Percentiles rank a stretch among this genome's conserved stretches.
phyloP scores from a whole-genome alignment of 2,329 filamentous ascomycete genomes.

The Sclerotinia subarctica region DNA sequence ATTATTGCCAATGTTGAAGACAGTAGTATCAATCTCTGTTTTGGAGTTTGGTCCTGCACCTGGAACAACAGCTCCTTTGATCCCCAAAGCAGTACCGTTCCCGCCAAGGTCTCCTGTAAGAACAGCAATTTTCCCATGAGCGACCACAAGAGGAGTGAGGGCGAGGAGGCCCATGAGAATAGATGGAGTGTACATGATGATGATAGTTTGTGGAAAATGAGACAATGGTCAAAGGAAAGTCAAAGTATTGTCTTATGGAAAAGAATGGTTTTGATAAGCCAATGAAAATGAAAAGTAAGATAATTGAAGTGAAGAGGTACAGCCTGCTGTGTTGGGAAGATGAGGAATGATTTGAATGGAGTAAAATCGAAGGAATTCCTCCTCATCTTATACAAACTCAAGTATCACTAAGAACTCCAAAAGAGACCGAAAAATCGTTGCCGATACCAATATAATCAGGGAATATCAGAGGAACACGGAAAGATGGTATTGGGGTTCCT shows the following conservation, averaged over 20 bases:
- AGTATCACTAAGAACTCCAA: not conserved
- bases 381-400: not conserved
- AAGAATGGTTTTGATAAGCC: not conserved
- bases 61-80: constrained; percentile 43
- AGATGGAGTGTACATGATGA: constrained; percentile 1
- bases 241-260: not conserved
- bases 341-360: not conserved
- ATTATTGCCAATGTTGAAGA: constrained; percentile 39
- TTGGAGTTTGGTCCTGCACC: constrained; percentile 42
- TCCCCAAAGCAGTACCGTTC: constrained; percentile 45
- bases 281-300: not conserved
- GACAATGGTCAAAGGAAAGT: not conserved
- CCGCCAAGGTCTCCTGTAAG: constrained; percentile 41
- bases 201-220: not conserved
- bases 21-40: constrained; percentile 47
- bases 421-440: not conserved
- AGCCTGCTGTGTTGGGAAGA: not conserved
- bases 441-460: not conserved
- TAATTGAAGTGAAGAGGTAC: not conserved
- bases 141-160: constrained; percentile 53
- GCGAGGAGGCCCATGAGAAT: constrained; percentile 41
- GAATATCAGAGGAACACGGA: not conserved
- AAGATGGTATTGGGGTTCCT: not conserved
- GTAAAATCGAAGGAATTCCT: not conserved
- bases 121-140: constrained; percentile 45